A percentile compares a stretch with the other conserved stretches of the same genome.
phyloP scores from a whole-genome alignment of 148 eudicot species.

The Gaultheria prostrata region DNA sequence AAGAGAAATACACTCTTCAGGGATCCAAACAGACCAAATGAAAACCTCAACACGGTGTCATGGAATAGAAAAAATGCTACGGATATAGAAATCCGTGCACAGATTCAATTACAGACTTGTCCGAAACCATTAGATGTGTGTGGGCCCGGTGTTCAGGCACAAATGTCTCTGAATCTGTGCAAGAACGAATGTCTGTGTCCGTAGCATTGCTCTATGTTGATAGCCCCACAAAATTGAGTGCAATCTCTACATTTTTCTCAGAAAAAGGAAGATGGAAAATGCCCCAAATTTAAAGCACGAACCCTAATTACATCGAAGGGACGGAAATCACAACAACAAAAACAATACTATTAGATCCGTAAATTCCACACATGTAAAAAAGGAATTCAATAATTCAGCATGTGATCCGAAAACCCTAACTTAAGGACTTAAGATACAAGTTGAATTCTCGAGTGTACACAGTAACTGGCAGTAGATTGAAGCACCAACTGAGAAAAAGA shows the following conservation, averaged over 20 bases:
- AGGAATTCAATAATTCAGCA: neutral
- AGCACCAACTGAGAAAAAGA: neutral
- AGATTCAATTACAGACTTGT: neutral
- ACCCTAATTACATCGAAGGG: neutral
- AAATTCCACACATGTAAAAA: neutral
- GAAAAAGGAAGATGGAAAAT: neutral
- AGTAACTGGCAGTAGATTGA: constrained; percentile 8
- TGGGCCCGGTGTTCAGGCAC: neutral
- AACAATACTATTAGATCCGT: neutral
- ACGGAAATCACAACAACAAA: neutral
- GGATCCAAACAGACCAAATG: neutral
- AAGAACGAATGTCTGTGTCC: neutral
- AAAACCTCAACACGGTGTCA: neutral
- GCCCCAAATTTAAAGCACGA: neutral
- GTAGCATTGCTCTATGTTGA: neutral
- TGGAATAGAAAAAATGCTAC: neutral
- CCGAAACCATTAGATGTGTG: neutral
- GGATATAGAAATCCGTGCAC: neutral
- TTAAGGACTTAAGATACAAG: neutral
- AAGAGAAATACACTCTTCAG: neutral
- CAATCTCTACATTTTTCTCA: neutral
- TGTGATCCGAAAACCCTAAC: neutral
- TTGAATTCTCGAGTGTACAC: neutral
- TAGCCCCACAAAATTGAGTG: neutral
- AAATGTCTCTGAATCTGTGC: neutral